Base-by-base conservation (phyloP, 495 filamentous ascomycete genomes). In the Xylona heveae region DNA sequence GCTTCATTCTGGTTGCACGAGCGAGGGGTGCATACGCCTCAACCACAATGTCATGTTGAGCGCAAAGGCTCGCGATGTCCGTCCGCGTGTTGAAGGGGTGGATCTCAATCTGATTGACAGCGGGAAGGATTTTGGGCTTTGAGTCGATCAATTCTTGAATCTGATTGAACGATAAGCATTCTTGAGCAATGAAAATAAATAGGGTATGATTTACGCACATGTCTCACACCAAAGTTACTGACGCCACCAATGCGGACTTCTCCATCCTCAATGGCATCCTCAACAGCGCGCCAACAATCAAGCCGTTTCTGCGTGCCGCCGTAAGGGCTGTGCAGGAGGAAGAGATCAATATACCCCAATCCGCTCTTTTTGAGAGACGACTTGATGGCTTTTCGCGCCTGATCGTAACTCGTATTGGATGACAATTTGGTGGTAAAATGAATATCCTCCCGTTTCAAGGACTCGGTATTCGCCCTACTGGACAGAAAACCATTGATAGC, bases 301-400 rank as follows among this genome's bases (percentile, higher is more conserved):
- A 67, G 41, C 17, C 72, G 49, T 18, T 62, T 66, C 21, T 57
- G 46, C 34, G 52, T 59, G 4, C 74, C 73, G 15, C 74, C 73
- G 26, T 66, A 66, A 0, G 74, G 74, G 31, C 59, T 64, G 37
- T 79, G 74, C 23, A 78, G 49, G 1, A 77, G 53, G 46, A 73
- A 78, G 40, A 83, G 52, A 40, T 81, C 76, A 31, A 80, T 69
- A 48, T 79, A 78, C 0, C 66, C 64, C 8, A 74, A 48, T 3
- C 60, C 59, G 22, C 62, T 58, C 32, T 55, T 47, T 24, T 57
- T 50, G 13, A 78, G 51, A 26, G 59, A 68, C 38, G 59, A 46
- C 10, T 50, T 55, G 30, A 81, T 68, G 3, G 65, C 60, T 22
- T 42, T 48, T 28, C 66, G 61, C 15, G 70, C 68, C 5, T 47